A percentile compares a stretch with the other conserved stretches of the same genome.
Conservation (phyloP, 768 basidiomycete genomes). For the Hygrophorus pudorinus region DNA sequence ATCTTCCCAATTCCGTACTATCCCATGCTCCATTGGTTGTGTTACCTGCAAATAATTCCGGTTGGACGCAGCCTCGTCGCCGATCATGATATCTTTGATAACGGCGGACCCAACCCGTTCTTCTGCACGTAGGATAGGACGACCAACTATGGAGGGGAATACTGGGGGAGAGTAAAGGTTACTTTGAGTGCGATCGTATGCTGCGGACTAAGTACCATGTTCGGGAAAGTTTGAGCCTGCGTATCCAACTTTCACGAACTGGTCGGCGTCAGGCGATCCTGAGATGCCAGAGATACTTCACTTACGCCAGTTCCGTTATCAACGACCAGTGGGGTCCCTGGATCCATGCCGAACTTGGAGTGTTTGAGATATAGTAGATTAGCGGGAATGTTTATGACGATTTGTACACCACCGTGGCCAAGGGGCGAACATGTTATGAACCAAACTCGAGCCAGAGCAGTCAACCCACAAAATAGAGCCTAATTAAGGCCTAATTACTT, state of each 20-base stretch:
- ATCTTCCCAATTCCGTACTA: constrained; percentile 98
- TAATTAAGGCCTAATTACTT: too few species aligned
- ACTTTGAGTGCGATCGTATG: not conserved
- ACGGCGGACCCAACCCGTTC: constrained; percentile 79
- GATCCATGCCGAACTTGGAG: constrained; percentile 24
- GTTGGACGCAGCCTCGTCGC: constrained; percentile 91
- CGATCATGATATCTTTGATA: constrained; percentile 98
- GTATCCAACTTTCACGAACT: constrained; percentile 90
- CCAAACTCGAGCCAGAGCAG: too few species aligned
- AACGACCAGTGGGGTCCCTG: constrained; percentile 57
- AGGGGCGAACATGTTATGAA: too few species aligned
- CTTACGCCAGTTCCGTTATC: constrained; percentile 86
- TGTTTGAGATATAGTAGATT: not conserved
- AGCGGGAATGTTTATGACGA: not conserved
- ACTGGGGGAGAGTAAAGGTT: constrained; percentile 35
- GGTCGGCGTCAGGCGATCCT: constrained; percentile 7
- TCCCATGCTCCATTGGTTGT: constrained; percentile 99
- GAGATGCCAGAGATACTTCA: constrained; percentile 7
- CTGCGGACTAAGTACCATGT: constrained; percentile 47
- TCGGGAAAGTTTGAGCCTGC: constrained; percentile 93
- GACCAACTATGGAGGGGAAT: constrained; percentile 93
- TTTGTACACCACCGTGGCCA: not conserved
- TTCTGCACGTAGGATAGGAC: constrained; percentile 95
- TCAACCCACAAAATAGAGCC: too few species aligned
- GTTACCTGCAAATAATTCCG: constrained; percentile 94